Evolutionary conservation across 768 basidiomycete species (phyloP).

Genomic region (Serendipita sp.): DNA sequence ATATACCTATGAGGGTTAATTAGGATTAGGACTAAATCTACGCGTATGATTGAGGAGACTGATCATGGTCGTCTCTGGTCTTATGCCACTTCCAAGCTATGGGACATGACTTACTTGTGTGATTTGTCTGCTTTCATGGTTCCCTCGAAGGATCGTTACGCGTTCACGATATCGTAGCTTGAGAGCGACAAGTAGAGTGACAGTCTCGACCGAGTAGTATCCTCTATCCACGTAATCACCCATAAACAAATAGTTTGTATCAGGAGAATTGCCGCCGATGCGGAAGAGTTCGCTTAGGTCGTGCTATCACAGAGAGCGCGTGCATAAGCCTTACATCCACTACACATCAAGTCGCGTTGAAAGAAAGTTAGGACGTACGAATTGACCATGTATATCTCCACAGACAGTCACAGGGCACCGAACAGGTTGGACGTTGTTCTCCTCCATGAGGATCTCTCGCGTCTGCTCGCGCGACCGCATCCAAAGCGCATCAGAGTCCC

Average conservation of each 20-base stretch:
- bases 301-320: conserved; percentile 39
- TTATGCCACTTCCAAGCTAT: no score
- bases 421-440: conserved; percentile 97
- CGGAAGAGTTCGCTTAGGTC: conserved; percentile 98
- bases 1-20: conserved; percentile 39
- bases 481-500: not conserved
- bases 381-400: conserved; percentile 99
- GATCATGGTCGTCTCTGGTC: no score
- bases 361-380: conserved; percentile 44
- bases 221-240: conserved; percentile 99
- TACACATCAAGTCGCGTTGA: not conserved
- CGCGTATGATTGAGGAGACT: not conserved
- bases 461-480: conserved; percentile 36
- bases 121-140: conserved; percentile 98
- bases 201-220: conserved; percentile 98
- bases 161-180: conserved; percentile 97
- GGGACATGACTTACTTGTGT: conserved; percentile 37
- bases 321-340: not conserved
- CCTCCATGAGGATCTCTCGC: conserved; percentile 95
- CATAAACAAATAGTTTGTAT: conserved; percentile 99
- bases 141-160: conserved; percentile 93
- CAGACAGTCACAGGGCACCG: conserved; percentile 98
- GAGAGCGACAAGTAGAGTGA: conserved; percentile 89
- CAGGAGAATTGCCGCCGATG: conserved; percentile 95
- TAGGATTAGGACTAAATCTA: not conserved